Evolutionary conservation across 805 yeast species (phyloP), one percentile per base, ranked within the genome.

Genomic region (Starmerella floricola): DNA sequence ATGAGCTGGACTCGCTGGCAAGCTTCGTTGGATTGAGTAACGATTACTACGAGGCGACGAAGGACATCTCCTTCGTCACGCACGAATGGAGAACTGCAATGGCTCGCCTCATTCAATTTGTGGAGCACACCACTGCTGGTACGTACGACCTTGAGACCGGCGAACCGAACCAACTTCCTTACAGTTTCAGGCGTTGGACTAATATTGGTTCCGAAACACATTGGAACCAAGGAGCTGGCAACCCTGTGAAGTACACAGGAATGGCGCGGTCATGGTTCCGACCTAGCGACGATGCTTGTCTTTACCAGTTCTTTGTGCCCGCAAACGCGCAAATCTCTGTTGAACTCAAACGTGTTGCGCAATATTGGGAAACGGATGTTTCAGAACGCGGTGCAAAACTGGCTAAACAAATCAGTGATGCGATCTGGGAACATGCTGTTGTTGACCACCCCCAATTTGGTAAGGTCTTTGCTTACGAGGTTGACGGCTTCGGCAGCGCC

Each of bases 211-310:
- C 88, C 0, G 95, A 86, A 54, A 85, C 95, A 0, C 68, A 82
- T 42, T 77, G 86, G 2, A 63, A 84, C 35, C 72, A 72, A 1
- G 95, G 95, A 1, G 70, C 72, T 1, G 95, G 95, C 1, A 80
- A 83, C 55, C 95, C 95, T 0, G 87, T 81, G 1, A 69, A 56
- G 41, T 73, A 70, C 30, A 77, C 83, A 0, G 86, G 88, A 0
- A 63, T 84, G 47, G 64, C 83, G n/a, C 66, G 93, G 38, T 78
- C 87, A 4, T 87, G 93, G 0, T 84, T 84, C 57, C 64, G 95
- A 51, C 95, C 95, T 8, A 78, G 88, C 16, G 95, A 84, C 58
- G 95, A 84, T 60, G 84, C 93, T 1, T 74, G 85, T 31, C 73
- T 77, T n/a, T 71, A 70, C 47, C 94, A 82, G 58, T 75, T 78